Evolutionary conservation across 2,329 filamentous ascomycete genomes (phyloP).

Genomic region (Aspergillus novoparasiticus): DNA sequence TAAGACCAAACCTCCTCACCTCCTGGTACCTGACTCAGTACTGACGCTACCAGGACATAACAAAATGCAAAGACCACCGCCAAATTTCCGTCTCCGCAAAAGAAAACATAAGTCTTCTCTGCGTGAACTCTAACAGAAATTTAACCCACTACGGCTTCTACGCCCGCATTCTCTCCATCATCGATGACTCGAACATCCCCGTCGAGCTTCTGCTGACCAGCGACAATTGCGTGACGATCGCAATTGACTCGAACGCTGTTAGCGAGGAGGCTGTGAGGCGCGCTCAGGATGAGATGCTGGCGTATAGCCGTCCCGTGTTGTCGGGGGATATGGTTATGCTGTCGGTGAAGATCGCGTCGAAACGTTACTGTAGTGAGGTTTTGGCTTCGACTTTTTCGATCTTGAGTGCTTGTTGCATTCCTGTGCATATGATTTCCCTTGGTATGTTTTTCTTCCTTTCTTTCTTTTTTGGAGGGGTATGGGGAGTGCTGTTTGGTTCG

Average conservation of each 20-base stretch:
- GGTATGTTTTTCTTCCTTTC: background rate
- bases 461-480: background rate
- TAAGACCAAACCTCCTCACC: background rate
- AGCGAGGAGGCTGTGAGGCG: background rate
- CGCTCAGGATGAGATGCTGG: background rate
- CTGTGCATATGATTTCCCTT: background rate
- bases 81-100: background rate
- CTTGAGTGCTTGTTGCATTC: conserved; percentile 1
- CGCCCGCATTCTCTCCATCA: background rate
- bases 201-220: background rate
- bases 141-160: conserved; percentile 4
- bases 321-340: background rate
- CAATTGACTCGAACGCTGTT: background rate
- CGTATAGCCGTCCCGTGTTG: background rate
- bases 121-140: background rate
- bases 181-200: background rate
- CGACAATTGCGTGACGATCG: background rate
- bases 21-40: no score
- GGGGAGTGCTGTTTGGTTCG: background rate
- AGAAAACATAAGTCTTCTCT: background rate
- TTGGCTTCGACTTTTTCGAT: background rate
- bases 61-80: background rate
- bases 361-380: background rate
- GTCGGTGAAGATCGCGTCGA: background rate
- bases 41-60: background rate